These are phyloP conservation scores for Metschnikowia santaceciliae DNA, from an alignment of 805 yeast species.

Conservation along the genomic window DNA sequence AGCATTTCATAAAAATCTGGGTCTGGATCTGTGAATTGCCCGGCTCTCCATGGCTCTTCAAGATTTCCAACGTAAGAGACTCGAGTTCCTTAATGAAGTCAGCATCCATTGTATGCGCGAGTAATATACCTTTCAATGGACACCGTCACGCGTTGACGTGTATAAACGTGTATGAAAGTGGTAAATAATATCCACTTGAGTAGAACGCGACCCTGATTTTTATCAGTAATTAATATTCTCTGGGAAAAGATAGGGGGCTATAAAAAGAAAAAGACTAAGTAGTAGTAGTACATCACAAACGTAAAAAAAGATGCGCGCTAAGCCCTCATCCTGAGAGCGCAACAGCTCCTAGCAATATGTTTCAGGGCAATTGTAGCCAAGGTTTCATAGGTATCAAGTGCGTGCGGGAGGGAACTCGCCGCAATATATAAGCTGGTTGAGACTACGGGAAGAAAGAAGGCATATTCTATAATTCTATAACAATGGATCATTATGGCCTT, in stretches of 20 bases:
- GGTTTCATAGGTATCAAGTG: not conserved
- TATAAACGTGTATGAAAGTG: not conserved
- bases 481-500: not conserved
- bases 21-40: slow-evolving; percentile 28
- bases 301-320: slow-evolving; percentile 15
- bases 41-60: slow-evolving; percentile 22
- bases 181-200: not conserved
- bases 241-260: not conserved
- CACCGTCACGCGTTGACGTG: not conserved
- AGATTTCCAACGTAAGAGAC: slow-evolving; percentile 21
- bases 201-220: not conserved
- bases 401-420: too few species aligned
- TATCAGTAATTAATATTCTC: not conserved
- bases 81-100: not conserved
- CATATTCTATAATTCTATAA: not conserved
- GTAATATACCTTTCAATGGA: not conserved
- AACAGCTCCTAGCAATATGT: not conserved
- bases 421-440: not conserved
- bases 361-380: not conserved
- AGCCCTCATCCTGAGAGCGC: slow-evolving; percentile 5
- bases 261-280: not conserved
- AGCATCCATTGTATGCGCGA: slow-evolving; percentile 1
- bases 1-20: slow-evolving; percentile 23
- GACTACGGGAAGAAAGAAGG: not conserved
- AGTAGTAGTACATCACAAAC: not conserved